Conservation (phyloP, 1,284 basidiomycete genomes). For the Chondrostereum purpureum region DNA sequence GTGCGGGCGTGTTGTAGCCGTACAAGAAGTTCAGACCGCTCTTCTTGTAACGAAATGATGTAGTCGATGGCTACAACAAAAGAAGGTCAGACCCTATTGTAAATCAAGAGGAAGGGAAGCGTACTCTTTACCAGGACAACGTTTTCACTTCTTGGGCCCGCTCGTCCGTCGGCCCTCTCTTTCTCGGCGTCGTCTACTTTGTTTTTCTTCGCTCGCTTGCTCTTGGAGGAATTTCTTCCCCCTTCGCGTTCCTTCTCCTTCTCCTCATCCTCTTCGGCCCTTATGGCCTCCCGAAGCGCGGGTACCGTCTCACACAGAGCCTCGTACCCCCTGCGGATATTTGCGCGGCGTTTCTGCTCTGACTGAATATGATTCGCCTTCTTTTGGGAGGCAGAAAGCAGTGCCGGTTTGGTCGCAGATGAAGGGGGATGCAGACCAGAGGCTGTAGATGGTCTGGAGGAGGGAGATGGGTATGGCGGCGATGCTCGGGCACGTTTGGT, state of each 20-base stretch:
- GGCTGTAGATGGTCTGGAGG: conserved; percentile 6
- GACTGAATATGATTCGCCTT: conserved; percentile 91
- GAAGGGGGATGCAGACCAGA: not conserved
- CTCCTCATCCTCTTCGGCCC: conserved; percentile 51
- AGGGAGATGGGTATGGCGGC: conserved; percentile 15
- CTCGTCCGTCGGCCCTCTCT: conserved; percentile 70
- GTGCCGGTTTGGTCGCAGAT: conserved; percentile 33
- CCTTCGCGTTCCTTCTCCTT: conserved; percentile 22
- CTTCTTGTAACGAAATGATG: conserved; percentile 55
- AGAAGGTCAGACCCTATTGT: conserved; percentile 7
- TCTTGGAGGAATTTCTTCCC: conserved; percentile 22
- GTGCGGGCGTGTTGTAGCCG: conserved; percentile 56
- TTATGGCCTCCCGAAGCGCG: conserved; percentile 70
- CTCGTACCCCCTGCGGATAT: conserved; percentile 85
- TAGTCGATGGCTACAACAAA: conserved; percentile 71
- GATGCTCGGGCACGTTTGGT: conserved; percentile 19
- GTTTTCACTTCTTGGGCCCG: conserved; percentile 81
- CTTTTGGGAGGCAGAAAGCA: conserved; percentile 78
- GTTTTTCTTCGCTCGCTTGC: conserved; percentile 34
- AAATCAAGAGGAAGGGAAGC: conserved; percentile 23
- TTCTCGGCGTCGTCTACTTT: conserved; percentile 33
- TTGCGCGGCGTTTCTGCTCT: conserved; percentile 86
- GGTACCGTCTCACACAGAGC: conserved; percentile 76
- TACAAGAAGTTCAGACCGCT: conserved; percentile 46
- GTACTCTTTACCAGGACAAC: conserved; percentile 78